Percentiles rank a stretch among this genome's conserved stretches.
Evolutionary conservation across 1,284 basidiomycete genomes (phyloP).

Genomic region (Golubevia pallescens): DNA sequence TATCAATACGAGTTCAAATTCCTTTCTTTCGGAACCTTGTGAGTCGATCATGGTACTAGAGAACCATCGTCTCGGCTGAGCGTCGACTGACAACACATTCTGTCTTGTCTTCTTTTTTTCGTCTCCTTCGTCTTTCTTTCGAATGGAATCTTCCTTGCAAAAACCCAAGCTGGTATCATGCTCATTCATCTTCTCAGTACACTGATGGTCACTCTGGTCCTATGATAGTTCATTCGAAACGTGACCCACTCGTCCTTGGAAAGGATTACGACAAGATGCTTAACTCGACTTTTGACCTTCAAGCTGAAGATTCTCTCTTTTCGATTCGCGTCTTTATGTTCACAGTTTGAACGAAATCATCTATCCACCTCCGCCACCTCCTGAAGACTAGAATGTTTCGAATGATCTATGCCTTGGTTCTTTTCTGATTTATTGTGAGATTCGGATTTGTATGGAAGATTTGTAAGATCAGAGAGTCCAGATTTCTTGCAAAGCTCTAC

Average conservation of each 20-base stretch:
- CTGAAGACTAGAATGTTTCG: too few relatives aligned
- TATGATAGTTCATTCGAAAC: constrained; percentile 38
- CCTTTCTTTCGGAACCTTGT: constrained; percentile 13
- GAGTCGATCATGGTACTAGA: background rate
- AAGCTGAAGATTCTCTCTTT: too few relatives aligned
- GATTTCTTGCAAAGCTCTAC: too few relatives aligned
- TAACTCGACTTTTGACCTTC: background rate
- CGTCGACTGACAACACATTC: too few relatives aligned
- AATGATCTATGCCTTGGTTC: too few relatives aligned
- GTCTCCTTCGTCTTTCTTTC: background rate
- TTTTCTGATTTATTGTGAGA: too few relatives aligned
- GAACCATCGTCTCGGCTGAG: too few relatives aligned
- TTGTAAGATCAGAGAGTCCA: too few relatives aligned
- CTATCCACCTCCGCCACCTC: too few relatives aligned
- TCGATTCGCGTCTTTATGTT: too few relatives aligned
- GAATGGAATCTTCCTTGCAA: background rate
- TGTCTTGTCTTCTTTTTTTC: background rate
- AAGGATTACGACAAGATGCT: constrained; percentile 11
- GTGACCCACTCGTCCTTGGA: constrained; percentile 25
- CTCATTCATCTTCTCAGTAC: constrained; percentile 46
- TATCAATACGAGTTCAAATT: constrained; percentile 9
- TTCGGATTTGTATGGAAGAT: too few relatives aligned
- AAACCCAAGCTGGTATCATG: constrained; percentile 41
- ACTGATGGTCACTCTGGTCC: constrained; percentile 53
- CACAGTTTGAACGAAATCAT: too few relatives aligned